Evolutionary conservation across 805 yeast genomes (phyloP), one percentile per base, ranked within the genome.

Genomic region (Wickerhamiella musiphila): DNA sequence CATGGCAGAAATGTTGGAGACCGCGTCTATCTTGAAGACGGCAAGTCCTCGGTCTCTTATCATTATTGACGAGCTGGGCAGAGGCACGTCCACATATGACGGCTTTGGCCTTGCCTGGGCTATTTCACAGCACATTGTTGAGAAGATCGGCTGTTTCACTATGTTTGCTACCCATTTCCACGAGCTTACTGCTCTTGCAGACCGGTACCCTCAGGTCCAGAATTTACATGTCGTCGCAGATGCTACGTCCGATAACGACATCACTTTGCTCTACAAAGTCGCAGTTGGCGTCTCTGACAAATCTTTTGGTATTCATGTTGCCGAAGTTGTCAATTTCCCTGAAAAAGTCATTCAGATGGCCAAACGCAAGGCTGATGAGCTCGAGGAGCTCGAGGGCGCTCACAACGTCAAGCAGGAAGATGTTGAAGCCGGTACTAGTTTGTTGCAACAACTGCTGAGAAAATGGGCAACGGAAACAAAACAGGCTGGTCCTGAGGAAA

Each of bases 21-120:
- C 94, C 32, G 75, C 94, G 1, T 70, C 86, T 2, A 86, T 90
- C 42, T 61, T 90, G 35, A 72, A 78, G 37, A 69, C 78, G 6
- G 84, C 93, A 2, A 73, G 90, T 0, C 54, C 61, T 19, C 74
- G 78, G 39, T 82, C 94, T 5, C 63, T 90, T 35, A 72, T 90
- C 31, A 72, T 90, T 15, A 76, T 90, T 39, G 99, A 90, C 54
- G 99, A 90, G 53, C 68, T 90, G 28, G 99, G 99, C 3, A 68
- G 98, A 49, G 95, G 94, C 8, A 83, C 95, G 1, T 64, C 73
- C 28, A 78, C 98, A 0, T 86, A 84, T 53, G 98, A 90, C 54
- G 98, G 98, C 1, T 90, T 90, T 60, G 98, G 98, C 0, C 63
- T 90, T 25, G 98, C 98, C 0, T 90, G 94, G 92, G 77, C 95